These are phyloP conservation scores for Hemileccinum impolitum DNA, from an alignment of 768 basidiomycete species.

Conservation along the genomic window DNA sequence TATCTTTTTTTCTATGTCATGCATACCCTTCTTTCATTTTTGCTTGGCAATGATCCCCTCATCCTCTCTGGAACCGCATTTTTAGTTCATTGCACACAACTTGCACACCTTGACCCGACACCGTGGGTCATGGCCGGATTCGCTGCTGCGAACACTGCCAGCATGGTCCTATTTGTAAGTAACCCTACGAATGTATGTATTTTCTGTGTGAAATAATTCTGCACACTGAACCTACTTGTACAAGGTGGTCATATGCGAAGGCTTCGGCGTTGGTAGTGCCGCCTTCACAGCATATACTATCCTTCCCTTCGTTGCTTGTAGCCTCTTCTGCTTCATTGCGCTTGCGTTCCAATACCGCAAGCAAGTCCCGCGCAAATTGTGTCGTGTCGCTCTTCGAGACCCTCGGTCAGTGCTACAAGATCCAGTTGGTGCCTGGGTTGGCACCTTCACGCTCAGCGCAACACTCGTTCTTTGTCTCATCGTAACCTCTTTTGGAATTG, in stretches of 20 bases:
- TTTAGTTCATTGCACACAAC: constrained; percentile 80
- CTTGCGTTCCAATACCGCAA: constrained; percentile 58
- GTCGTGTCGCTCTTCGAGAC: constrained; percentile 36
- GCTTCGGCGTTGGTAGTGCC: constrained; percentile 73
- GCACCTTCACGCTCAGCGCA: constrained; percentile 57
- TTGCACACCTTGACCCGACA: constrained; percentile 44
- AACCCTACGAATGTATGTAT: constrained; percentile 80
- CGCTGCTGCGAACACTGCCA: constrained; percentile 76
- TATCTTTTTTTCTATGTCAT: constrained; percentile 82
- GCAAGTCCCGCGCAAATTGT: constrained; percentile 47
- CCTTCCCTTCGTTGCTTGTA: constrained; percentile 71
- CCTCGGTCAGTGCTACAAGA: constrained; percentile 68
- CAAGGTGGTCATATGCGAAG: constrained; percentile 77
- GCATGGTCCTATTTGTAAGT: constrained; percentile 73
- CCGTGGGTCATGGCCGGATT: constrained; percentile 77
- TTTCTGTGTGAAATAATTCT: not conserved
- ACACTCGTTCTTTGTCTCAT: constrained; percentile 72
- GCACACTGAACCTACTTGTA: not conserved
- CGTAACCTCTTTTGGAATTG: constrained; percentile 72
- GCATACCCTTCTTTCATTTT: constrained; percentile 69
- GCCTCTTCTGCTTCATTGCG: constrained; percentile 56
- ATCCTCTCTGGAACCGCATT: constrained; percentile 91
- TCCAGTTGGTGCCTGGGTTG: constrained; percentile 69
- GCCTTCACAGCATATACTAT: constrained; percentile 82
- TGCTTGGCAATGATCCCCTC: constrained; percentile 94